phyloP scores from a whole-genome alignment of 768 basidiomycete species.

The Scleroderma citrinum region DNA sequence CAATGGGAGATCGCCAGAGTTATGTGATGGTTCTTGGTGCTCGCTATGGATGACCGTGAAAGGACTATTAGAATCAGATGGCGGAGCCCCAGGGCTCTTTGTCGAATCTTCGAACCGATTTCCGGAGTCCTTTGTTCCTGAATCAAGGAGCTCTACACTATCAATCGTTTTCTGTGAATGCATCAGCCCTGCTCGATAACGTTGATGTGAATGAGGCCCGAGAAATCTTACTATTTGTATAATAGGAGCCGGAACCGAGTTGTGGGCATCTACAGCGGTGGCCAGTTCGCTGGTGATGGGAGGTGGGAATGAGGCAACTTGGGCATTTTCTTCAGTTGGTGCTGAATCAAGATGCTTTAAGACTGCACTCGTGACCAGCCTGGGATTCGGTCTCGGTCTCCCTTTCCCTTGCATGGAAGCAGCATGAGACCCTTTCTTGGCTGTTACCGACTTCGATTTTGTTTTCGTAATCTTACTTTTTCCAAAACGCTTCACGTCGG shows the following conservation, averaged over 20 bases:
- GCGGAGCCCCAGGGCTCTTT: not conserved
- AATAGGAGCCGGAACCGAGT: not conserved
- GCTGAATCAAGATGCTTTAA: not conserved
- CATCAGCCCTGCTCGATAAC: not conserved
- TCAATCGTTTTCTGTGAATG: not conserved
- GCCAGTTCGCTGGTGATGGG: not conserved
- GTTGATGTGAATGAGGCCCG: not conserved
- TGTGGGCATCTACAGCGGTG: not conserved
- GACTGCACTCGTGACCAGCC: not conserved
- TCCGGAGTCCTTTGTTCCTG: not conserved
- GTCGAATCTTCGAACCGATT: not conserved
- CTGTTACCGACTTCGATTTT: constrained; percentile 8
- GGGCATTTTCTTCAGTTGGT: not conserved
- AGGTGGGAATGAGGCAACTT: not conserved
- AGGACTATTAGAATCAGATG: not conserved
- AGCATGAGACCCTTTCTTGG: constrained; percentile 6
- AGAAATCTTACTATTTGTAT: not conserved
- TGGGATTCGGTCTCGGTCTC: constrained; percentile 3
- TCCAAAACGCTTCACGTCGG: constrained; percentile 1
- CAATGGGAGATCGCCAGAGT: too few relatives aligned
- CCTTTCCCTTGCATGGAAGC: constrained; percentile 25
- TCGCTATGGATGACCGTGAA: not conserved
- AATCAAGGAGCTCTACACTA: not conserved
- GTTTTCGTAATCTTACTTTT: constrained; percentile 15
- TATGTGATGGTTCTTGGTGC: not conserved